Percentiles rank a stretch among this genome's conserved stretches.
Conservation (phyloP, 164 flowering plant species). For the Warburgia ugandensis region DNA sequence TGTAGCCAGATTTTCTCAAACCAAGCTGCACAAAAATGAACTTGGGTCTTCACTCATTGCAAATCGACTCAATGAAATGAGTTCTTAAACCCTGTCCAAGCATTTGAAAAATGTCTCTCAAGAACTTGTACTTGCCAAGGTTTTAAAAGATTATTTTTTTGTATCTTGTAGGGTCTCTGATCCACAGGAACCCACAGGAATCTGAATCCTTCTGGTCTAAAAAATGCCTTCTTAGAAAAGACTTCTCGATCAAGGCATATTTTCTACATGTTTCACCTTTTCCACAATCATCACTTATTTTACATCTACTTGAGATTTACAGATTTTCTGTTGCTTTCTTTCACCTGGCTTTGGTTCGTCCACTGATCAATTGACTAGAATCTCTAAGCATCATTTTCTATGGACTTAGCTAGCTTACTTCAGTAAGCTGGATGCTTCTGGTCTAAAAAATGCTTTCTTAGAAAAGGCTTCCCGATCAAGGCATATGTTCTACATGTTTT, state of each 20-base stretch:
- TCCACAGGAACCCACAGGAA: conserved; percentile 80
- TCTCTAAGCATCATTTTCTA: too few species aligned
- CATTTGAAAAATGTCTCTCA: neutral
- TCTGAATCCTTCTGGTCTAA: conserved; percentile 62
- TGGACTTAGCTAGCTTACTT: too few species aligned
- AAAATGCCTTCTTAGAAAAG: conserved; percentile 64
- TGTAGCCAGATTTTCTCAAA: neutral
- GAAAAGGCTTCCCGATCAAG: conserved; percentile 65
- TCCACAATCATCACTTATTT: neutral
- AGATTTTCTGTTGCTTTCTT: too few species aligned
- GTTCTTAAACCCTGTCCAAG: neutral
- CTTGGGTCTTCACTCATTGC: neutral
- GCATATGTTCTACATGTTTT: neutral
- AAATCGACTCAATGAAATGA: too few species aligned
- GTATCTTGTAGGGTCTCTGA: conserved; percentile 57
- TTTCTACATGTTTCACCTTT: neutral
- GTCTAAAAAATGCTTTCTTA: conserved; percentile 62
- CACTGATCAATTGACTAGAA: too few species aligned
- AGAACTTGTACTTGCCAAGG: neutral
- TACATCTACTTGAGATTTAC: too few species aligned
- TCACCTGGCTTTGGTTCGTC: conserved; percentile 63
- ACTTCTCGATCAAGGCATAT: conserved; percentile 44
- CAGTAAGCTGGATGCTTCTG: conserved; percentile 64
- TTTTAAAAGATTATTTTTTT: neutral
- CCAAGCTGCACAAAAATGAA: neutral